phyloP scores from a whole-genome alignment of 2,329 filamentous ascomycete species.

The Aspergillus tamarii region DNA sequence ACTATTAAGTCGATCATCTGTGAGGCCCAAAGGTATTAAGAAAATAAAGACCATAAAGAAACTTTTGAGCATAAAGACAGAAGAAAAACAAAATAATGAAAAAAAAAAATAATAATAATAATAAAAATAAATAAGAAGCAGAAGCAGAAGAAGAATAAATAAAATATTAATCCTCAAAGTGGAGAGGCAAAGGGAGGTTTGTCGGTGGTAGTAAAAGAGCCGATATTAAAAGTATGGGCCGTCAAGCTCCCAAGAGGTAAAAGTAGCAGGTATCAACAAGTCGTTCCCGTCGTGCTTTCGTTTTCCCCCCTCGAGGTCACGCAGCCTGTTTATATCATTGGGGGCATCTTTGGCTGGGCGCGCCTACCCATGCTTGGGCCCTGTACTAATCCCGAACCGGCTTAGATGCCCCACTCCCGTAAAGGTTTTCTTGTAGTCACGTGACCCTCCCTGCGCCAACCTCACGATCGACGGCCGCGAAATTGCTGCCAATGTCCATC shows the following conservation, averaged over 20 bases:
- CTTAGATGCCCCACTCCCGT: conserved; percentile 30
- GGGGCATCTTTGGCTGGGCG: conserved; percentile 42
- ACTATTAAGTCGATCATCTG: conserved; percentile 5
- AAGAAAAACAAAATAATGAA: no score
- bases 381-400: conserved; percentile 33
- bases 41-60: background rate
- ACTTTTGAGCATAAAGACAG: background rate
- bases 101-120: background rate
- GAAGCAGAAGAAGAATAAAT: background rate
- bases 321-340: conserved; percentile 53
- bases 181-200: background rate
- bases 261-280: conserved; percentile 18
- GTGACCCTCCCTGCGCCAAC: conserved; percentile 25
- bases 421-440: conserved; percentile 34
- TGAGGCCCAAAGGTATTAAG: background rate
- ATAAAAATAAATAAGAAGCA: background rate
- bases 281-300: conserved; percentile 15
- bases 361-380: conserved; percentile 46
- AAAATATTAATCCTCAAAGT: background rate
- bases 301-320: conserved; percentile 43
- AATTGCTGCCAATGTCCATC: conserved; percentile 13
- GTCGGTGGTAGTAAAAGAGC: background rate
- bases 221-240: conserved; percentile 5
- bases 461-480: conserved; percentile 15
- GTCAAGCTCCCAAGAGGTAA: conserved; percentile 1